These are phyloP conservation scores for Vitis rotundifolia DNA, from an alignment of 164 flowering plant genomes.

Conservation along the genomic window DNA sequence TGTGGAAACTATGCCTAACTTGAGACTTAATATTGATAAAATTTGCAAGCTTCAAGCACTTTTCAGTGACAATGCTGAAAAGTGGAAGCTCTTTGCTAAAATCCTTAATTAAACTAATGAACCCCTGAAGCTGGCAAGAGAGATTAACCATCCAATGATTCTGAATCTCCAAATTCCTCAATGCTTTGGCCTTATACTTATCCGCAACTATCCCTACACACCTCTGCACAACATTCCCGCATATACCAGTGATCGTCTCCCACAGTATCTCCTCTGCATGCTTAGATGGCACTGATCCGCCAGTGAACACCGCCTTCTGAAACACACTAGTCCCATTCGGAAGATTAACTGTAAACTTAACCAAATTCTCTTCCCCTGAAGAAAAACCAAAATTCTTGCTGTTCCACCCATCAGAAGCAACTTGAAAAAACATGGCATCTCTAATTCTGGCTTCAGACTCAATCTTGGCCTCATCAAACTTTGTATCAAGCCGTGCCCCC, in stretches of 20 bases:
- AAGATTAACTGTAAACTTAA: constrained; percentile 35
- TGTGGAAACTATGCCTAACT: constrained; percentile 25
- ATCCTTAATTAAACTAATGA: constrained; percentile 42
- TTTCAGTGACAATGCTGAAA: constrained; percentile 38
- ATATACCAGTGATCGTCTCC: constrained; percentile 33
- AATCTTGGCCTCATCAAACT: constrained; percentile 33
- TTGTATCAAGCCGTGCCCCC: constrained; percentile 35
- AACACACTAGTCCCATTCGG: constrained; percentile 52
- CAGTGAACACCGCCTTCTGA: constrained; percentile 34
- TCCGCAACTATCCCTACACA: constrained; percentile 51
- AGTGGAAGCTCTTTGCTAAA: constrained; percentile 41
- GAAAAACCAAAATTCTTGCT: constrained; percentile 11
- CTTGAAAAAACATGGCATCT: constrained; percentile 49
- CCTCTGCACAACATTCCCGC: constrained; percentile 31
- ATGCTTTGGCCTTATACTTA: constrained; percentile 42
- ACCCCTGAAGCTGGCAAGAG: constrained; percentile 41
- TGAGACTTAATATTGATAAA: constrained; percentile 36
- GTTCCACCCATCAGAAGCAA: constrained; percentile 48
- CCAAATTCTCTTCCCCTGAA: constrained; percentile 30
- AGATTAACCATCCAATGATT: constrained; percentile 49
- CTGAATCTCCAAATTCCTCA: constrained; percentile 46
- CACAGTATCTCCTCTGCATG: constrained; percentile 44
- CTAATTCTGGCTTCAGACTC: constrained; percentile 43
- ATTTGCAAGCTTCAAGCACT: constrained; percentile 39
- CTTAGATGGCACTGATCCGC: constrained; percentile 32